Base-by-base conservation (phyloP, 2,329 filamentous ascomycete species). In the Aspergillus arachidicola region DNA sequence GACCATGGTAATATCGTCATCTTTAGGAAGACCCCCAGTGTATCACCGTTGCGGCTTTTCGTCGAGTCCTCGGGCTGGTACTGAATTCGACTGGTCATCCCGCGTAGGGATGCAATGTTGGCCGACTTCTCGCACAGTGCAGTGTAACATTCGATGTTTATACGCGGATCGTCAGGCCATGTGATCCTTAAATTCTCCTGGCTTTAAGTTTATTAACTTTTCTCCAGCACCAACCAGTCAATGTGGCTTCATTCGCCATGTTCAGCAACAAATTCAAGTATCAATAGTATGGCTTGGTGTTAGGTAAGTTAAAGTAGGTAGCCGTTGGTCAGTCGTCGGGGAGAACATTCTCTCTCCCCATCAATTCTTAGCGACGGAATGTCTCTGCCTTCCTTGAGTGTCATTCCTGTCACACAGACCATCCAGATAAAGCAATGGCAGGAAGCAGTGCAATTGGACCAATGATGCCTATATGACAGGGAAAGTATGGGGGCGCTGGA, bases 111-210 rank as follows among this genome's bases (percentile, higher is more conserved):
- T 38, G 32, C 26, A 56, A 38, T 53, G 26, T 53, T 53, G 60
- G 43, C 43, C 43, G 38, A 21, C 45, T 36, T 36, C 48, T 57
- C 32, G 26, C 46, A 30, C 46, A 48, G 38, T 46, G 38, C 14
- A 16, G 58, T 60, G 58, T 63, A 60, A 58, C 60, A 23, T 7
- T 28, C 10, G 45, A 30, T 41, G 16, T 36, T 30, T 56, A 19
- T 34, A 6, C 21, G 34, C 11, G 30, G 54, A 9, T 7, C 2
- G 16, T 6, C 30, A 28, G 34, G 4, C 55, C 62, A 61, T 58
- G 62, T 64, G 62, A 61, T 30, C 23, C n/a, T 26, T 12, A 16
- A 51, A 28, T 12, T 21, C 14, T 21, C n/a, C 14, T 34, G 4
- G 16, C 5, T 54, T 38, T 54, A 36, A 23, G 51, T 54, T 54